Evolutionary conservation across 805 yeast genomes (phyloP).

Genomic region (Geotrichum ghanense): DNA sequence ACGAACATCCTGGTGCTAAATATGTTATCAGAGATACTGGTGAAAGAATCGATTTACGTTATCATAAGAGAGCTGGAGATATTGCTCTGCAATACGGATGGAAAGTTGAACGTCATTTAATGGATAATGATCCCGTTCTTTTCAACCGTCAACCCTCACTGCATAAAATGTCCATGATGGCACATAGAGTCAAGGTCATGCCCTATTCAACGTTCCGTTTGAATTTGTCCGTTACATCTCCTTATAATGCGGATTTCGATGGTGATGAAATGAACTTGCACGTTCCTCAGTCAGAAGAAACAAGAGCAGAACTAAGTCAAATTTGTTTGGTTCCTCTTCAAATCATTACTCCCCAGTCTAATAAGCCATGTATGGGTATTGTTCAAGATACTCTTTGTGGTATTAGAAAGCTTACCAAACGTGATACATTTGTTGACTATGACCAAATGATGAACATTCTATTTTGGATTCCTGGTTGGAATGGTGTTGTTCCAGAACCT

Average conservation of each 20-base stretch:
- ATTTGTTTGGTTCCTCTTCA: slow-evolving; percentile 96
- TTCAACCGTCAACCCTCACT: slow-evolving; percentile 99
- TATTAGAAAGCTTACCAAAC: slow-evolving; percentile 84
- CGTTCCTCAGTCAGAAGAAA: slow-evolving; percentile 97
- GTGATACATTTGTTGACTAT: slow-evolving; percentile 80
- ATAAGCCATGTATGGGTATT: slow-evolving; percentile 99
- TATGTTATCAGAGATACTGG: slow-evolving; percentile 97
- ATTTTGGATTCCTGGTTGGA: slow-evolving; percentile 98
- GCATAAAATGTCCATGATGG: slow-evolving; percentile 99
- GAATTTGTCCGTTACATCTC: slow-evolving; percentile 94
- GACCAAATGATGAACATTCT: slow-evolving; percentile 94
- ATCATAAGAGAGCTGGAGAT: slow-evolving; percentile 97
- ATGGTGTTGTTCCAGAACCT: slow-evolving; percentile 94
- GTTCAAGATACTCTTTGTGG: slow-evolving; percentile 99
- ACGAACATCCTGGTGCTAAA: slow-evolving; percentile 99
- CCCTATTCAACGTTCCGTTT: slow-evolving; percentile 96
- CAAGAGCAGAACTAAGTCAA: slow-evolving; percentile 90
- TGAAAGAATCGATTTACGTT: slow-evolving; percentile 94
- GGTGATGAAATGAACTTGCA: slow-evolving; percentile 99
- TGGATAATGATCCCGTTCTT: slow-evolving; percentile 95
- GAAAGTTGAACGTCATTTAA: slow-evolving; percentile 97
- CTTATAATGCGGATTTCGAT: slow-evolving; percentile 99
- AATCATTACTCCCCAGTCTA: slow-evolving; percentile 96
- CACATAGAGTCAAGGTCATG: slow-evolving; percentile 96
- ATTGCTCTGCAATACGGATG: slow-evolving; percentile 96